A percentile compares a stretch with the other conserved stretches of the same genome.
phyloP scores from a whole-genome alignment of 2,329 filamentous ascomycete genomes.

The Tolypocladium nubicola region DNA sequence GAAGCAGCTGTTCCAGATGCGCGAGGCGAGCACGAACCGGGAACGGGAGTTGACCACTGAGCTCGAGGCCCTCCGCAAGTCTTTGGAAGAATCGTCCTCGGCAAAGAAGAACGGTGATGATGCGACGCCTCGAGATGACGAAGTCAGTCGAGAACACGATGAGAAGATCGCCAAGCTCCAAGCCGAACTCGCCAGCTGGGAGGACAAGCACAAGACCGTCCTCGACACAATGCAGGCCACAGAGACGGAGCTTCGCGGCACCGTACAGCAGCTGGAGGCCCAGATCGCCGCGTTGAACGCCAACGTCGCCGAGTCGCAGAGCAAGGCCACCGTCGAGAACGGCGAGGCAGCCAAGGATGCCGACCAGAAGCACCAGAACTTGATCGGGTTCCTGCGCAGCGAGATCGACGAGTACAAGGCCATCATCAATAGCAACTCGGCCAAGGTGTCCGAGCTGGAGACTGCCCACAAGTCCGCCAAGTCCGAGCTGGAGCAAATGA shows the following conservation, averaged over 20 bases:
- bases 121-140: conserved; percentile 17
- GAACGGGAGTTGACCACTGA: conserved; percentile 68
- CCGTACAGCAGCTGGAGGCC: conserved; percentile 62
- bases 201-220: conserved; percentile 61
- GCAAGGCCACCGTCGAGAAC: conserved; percentile 24
- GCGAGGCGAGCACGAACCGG: conserved; percentile 59
- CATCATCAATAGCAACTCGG: conserved; percentile 56
- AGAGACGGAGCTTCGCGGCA: conserved; percentile 61
- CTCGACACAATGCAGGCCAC: conserved; percentile 61
- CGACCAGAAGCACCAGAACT: conserved; percentile 44
- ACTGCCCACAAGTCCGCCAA: conserved; percentile 56
- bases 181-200: conserved; percentile 62
- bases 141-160: conserved; percentile 31
- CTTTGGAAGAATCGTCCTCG: conserved; percentile 28
- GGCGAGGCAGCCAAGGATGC: conserved; percentile 34
- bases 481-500: conserved; percentile 56
- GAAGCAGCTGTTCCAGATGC: conserved; percentile 63
- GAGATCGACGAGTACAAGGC: conserved; percentile 76
- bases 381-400: conserved; percentile 51
- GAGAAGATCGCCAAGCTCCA: conserved; percentile 56
- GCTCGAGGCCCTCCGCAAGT: conserved; percentile 54
- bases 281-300: conserved; percentile 44
- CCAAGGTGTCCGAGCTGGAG: conserved; percentile 66
- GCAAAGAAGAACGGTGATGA: conserved; percentile 8
- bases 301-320: conserved; percentile 32